These are phyloP conservation scores for Trypanosoma avium DNA, from an alignment of 208 protist genomes.

Conservation along the genomic window DNA sequence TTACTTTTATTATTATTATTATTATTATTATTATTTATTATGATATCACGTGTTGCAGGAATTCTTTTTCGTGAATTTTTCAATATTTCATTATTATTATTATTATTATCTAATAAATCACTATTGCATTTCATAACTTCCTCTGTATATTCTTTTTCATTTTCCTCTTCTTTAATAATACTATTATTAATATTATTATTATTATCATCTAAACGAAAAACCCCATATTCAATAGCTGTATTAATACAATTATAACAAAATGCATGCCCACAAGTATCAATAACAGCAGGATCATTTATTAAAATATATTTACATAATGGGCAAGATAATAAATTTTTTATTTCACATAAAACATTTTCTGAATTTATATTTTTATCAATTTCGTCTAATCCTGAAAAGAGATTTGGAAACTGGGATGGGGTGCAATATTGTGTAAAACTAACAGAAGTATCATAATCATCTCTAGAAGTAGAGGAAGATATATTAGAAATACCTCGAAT, in stretches of 20 bases:
- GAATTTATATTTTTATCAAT: background rate
- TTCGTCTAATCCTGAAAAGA: background rate
- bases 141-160: too few relatives aligned
- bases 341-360: conserved; percentile 19
- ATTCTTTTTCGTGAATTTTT: too few relatives aligned
- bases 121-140: too few relatives aligned
- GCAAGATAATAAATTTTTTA: conserved; percentile 30
- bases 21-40: background rate
- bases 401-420: conserved; percentile 11
- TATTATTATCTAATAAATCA: too few relatives aligned
- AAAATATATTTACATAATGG: conserved; percentile 49
- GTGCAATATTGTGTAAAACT: conserved; percentile 14
- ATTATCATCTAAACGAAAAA: conserved; percentile 24
- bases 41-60: too few relatives aligned
- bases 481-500: background rate
- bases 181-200: background rate
- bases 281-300: conserved; percentile 35
- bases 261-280: conserved; percentile 73
- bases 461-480: conserved; percentile 15
- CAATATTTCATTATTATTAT: too few relatives aligned
- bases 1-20: background rate
- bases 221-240: conserved; percentile 56
- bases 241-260: conserved; percentile 83
- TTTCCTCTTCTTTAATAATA: background rate
- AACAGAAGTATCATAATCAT: background rate